phyloP scores from a whole-genome alignment of 163 green algal genomes.

The Coccomyxa subellipsoidea region DNA sequence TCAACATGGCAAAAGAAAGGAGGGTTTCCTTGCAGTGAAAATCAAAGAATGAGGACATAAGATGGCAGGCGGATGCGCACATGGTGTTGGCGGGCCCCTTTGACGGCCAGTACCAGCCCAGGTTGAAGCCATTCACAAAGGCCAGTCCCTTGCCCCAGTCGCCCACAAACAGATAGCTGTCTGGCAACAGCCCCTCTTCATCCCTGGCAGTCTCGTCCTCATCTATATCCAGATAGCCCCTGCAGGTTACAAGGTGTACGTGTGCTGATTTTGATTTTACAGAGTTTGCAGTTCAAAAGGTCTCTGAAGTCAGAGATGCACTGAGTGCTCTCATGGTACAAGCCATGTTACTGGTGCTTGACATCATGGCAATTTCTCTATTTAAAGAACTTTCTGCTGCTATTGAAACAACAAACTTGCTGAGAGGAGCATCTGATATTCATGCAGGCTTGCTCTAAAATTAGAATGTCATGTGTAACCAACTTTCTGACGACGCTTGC shows the following conservation, averaged over 20 bases:
- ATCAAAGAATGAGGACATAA: background rate
- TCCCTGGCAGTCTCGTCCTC: background rate
- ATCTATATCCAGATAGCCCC: slow-evolving; percentile 8
- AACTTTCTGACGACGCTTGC: too few relatives aligned
- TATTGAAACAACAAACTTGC: background rate
- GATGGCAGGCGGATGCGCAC: too few relatives aligned
- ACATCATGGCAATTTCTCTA: background rate
- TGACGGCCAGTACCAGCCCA: slow-evolving; percentile 49
- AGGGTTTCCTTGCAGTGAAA: background rate
- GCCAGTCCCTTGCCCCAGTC: slow-evolving; percentile 41
- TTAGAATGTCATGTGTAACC: too few relatives aligned
- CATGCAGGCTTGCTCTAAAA: too few relatives aligned
- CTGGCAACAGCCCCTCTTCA: slow-evolving; percentile 24
- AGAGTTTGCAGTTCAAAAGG: too few relatives aligned
- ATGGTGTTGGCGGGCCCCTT: slow-evolving; percentile 37
- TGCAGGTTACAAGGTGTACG: background rate
- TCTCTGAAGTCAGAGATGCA: background rate
- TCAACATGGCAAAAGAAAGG: background rate
- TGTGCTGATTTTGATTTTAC: too few relatives aligned
- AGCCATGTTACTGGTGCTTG: background rate
- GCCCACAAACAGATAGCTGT: slow-evolving; percentile 35
- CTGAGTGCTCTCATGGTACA: background rate
- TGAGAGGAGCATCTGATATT: too few relatives aligned
- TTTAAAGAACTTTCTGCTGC: background rate
- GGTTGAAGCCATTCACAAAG: slow-evolving; percentile 48